Conservation (phyloP, 2,329 filamentous ascomycete genomes). For the Verticillium klebahnii region DNA sequence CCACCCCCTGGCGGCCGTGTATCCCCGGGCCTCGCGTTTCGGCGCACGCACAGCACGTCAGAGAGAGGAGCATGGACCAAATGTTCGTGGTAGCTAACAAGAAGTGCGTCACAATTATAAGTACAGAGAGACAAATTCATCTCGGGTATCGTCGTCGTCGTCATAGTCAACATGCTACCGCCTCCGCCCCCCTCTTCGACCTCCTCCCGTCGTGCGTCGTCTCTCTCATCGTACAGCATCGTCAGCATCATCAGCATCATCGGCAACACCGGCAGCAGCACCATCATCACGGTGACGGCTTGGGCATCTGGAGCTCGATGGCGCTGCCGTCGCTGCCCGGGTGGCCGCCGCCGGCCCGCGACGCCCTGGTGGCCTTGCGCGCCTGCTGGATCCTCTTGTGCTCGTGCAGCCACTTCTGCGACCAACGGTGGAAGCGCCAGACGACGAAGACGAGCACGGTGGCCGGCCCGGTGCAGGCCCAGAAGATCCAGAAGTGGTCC, state of each 20-base stretch:
- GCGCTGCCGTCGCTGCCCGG: not conserved
- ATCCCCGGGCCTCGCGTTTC: not conserved
- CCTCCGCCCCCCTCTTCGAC: not conserved
- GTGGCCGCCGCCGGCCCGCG: not conserved
- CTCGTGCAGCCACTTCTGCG: not conserved
- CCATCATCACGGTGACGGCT: not conserved
- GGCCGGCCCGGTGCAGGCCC: not conserved
- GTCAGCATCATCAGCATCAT: no score
- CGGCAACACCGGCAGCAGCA: no score
- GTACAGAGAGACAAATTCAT: not conserved
- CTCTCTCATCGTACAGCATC: no score
- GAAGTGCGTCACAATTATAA: not conserved
- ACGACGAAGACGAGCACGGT: constrained; percentile 1
- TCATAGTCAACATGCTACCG: no score
- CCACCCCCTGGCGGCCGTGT: not conserved
- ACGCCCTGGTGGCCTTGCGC: not conserved
- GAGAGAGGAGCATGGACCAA: not conserved
- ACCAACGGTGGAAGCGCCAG: not conserved
- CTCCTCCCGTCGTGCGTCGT: not conserved
- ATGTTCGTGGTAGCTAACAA: not conserved
- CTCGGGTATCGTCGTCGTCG: not conserved
- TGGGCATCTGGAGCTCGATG: not conserved
- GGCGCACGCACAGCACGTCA: not conserved
- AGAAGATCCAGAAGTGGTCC: constrained; percentile 1
- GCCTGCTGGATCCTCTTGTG: not conserved